Base-by-base conservation (phyloP, 2,329 filamentous ascomycete species). In the Sclerotinia trifoliorum region DNA sequence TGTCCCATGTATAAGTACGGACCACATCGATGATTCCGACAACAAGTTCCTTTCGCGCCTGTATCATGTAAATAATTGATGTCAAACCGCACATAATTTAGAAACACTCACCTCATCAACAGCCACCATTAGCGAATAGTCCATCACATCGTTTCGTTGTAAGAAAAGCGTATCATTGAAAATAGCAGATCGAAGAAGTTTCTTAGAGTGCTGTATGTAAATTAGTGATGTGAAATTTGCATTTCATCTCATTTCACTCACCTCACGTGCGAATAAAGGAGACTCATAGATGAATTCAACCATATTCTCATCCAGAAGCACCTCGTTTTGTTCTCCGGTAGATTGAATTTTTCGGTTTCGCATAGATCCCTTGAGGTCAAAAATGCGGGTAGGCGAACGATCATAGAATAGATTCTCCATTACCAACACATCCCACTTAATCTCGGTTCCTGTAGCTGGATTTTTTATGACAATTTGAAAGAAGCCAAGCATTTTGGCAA, bases 361-460 rank as follows among this genome's bases (percentile, higher is more conserved):
- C 95, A 99, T 99, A 11, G 93, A 97, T 1, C 95, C 95, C 78
- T 99, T 99, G 70, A 99, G 86, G 77, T 99, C 95, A 77, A 99
- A 95, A 60, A 94, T 94, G 54, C 95, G 89, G 42, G 92, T 94
- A 0, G 94, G 93, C 24, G 88, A 88, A 39, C 95, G 91, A 77
- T 98, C 95, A 77, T 99, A 99, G 79, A 99, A 99, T 21, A 99
- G 82, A 74, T 99, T 99, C 80, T 99, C 95, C 88, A 98, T 99
- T 24, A 99, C 85, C 5, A 99, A 83, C 65, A 99, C 85, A 79
- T 96, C 96, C 79, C 94, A 92, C 77, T 96, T 96, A 79, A 97
- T 94, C 77, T 99, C 95, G 0, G 91, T 91, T 62, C 93, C 94
- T 0, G 94, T 97, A 24, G 87, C 84, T 0, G 95, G 92, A 74